Evolutionary conservation across 345 rosid genomes (phyloP).

Genomic region (Hevea brasiliensis): DNA sequence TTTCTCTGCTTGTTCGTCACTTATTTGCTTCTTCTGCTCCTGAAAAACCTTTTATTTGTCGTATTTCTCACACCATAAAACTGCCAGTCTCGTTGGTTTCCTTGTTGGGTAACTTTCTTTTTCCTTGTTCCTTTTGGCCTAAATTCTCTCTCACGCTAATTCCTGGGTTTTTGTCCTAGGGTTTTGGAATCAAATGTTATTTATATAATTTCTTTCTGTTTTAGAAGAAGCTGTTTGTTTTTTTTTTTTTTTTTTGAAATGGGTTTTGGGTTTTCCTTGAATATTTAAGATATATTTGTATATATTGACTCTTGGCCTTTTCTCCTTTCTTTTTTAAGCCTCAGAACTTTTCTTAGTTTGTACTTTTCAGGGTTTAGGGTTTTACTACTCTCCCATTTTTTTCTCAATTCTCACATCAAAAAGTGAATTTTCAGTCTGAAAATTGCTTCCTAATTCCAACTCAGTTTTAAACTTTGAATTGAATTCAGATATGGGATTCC

Average conservation of each 20-base stretch:
- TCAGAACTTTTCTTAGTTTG: constrained; percentile 3
- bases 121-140: not conserved
- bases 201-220: not conserved
- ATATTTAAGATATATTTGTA: no score
- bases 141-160: not conserved
- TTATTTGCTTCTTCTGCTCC: not conserved
- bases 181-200: constrained; percentile 10
- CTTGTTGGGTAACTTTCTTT: constrained; percentile 30
- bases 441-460: not conserved
- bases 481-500: constrained; percentile 11
- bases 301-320: constrained; percentile 46
- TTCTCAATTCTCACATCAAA: constrained; percentile 8
- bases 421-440: not conserved
- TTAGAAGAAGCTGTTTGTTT: not conserved
- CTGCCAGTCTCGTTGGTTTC: not conserved
- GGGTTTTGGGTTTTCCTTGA: constrained; percentile 13
- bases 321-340: constrained; percentile 8
- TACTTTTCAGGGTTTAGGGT: constrained; percentile 53
- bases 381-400: constrained; percentile 13
- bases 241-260: not conserved
- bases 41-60: not conserved
- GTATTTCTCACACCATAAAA: not conserved
- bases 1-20: not conserved
- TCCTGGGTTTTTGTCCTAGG: constrained; percentile 23
- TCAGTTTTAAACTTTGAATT: not conserved